Conservation (phyloP, 345 rosid genomes). For the Brassica juncea region DNA sequence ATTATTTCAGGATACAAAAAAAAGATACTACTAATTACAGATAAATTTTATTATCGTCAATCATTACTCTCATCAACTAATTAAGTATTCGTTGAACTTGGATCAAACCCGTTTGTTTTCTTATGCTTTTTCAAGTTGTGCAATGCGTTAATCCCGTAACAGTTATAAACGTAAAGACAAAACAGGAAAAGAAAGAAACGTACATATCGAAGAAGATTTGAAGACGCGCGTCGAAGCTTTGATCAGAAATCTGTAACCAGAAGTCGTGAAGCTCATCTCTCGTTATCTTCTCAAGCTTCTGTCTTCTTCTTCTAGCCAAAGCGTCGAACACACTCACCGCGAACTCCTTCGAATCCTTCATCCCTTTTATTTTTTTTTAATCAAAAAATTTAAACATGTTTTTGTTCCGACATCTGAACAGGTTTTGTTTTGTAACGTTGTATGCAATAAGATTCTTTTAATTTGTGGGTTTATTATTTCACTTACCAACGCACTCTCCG, state of each 20-base stretch:
- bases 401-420: neutral
- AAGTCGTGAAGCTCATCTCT: constrained; percentile 85
- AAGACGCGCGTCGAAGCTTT: constrained; percentile 94
- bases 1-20: constrained; percentile 21
- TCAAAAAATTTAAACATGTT: neutral
- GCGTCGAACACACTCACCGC: constrained; percentile 84
- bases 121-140: constrained; percentile 13
- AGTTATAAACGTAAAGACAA: constrained; percentile 32
- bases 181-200: constrained; percentile 8
- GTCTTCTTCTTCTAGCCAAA: constrained; percentile 62
- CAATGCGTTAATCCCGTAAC: constrained; percentile 31
- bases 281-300: constrained; percentile 57
- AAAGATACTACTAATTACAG: constrained; percentile 2
- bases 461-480: neutral
- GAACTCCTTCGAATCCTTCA: constrained; percentile 89
- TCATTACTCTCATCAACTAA: constrained; percentile 14
- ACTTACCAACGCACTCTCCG: constrained; percentile 86
- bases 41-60: neutral
- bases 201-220: constrained; percentile 97
- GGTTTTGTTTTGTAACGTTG: neutral
- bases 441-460: neutral
- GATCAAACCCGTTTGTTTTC: constrained; percentile 27
- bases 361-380: constrained; percentile 47
- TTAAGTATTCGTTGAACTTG: constrained; percentile 18
- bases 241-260: constrained; percentile 85